Conservation (phyloP, 1,139 yeast genomes). For the Candida sp. region DNA sequence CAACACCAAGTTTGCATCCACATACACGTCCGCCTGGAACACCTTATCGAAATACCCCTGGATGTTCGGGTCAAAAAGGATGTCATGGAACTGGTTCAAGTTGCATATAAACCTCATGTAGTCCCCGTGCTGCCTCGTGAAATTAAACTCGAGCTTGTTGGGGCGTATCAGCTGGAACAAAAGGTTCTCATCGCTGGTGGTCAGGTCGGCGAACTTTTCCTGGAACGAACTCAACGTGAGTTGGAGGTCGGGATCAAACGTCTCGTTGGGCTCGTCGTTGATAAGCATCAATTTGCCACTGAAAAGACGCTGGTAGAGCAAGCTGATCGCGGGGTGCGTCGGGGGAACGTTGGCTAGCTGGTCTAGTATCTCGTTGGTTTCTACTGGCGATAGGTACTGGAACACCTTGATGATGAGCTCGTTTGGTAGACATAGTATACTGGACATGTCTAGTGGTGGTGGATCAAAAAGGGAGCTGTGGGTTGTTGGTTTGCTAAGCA, state of each 20-base stretch:
- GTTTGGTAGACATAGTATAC: slow-evolving; percentile 21
- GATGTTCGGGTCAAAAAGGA: slow-evolving; percentile 17
- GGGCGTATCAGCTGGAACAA: slow-evolving; percentile 28
- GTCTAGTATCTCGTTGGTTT: slow-evolving; percentile 22
- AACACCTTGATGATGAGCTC: slow-evolving; percentile 30
- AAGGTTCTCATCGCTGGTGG: slow-evolving; percentile 9
- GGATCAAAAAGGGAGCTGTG: not conserved
- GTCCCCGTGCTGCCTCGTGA: slow-evolving; percentile 32
- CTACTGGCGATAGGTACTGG: slow-evolving; percentile 22
- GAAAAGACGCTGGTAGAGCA: slow-evolving; percentile 25
- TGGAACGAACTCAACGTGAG: slow-evolving; percentile 16
- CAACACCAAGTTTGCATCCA: slow-evolving; percentile 31
- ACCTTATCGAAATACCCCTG: slow-evolving; percentile 21
- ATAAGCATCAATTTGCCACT: slow-evolving; percentile 23
- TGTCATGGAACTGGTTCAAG: slow-evolving; percentile 25
- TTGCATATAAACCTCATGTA: slow-evolving; percentile 29
- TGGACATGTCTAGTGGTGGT: not conserved
- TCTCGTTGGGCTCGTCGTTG: slow-evolving; percentile 15
- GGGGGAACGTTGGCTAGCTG: slow-evolving; percentile 7
- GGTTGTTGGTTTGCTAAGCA: not conserved
- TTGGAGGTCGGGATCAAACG: slow-evolving; percentile 9
- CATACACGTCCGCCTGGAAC: slow-evolving; percentile 25
- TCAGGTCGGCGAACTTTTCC: slow-evolving; percentile 4
- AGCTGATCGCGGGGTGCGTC: slow-evolving; percentile 8
- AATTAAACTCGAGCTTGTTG: slow-evolving; percentile 27